Conservation (phyloP, 1,139 yeast species). For the Sugiyamaella paludigena region DNA sequence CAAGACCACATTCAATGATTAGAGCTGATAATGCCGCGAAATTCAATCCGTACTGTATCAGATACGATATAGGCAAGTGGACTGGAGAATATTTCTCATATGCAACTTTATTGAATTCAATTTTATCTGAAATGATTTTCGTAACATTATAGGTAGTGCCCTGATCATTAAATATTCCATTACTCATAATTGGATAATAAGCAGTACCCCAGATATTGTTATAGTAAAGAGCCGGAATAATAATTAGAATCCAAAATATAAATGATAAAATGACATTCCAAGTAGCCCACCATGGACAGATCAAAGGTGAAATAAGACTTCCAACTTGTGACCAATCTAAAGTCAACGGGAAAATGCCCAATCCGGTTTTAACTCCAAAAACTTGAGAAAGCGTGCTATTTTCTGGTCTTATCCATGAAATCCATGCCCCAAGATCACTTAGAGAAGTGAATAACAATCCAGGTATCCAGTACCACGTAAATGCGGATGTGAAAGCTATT, state of each 20-base stretch:
- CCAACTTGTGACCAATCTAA: slow-evolving; percentile 52
- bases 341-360: slow-evolving; percentile 55
- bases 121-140: slow-evolving; percentile 41
- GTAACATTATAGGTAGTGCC: slow-evolving; percentile 47
- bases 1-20: slow-evolving; percentile 25
- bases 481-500: slow-evolving; percentile 40
- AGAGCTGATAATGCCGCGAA: slow-evolving; percentile 34
- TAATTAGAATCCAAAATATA: slow-evolving; percentile 43
- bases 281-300: slow-evolving; percentile 50
- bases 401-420: slow-evolving; percentile 59
- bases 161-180: slow-evolving; percentile 47
- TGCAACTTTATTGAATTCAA: slow-evolving; percentile 35
- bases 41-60: slow-evolving; percentile 38
- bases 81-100: slow-evolving; percentile 49
- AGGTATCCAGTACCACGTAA: slow-evolving; percentile 59
- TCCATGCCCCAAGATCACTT: slow-evolving; percentile 55
- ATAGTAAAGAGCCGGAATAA: slow-evolving; percentile 38
- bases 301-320: slow-evolving; percentile 29
- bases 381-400: slow-evolving; percentile 53
- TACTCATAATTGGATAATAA: slow-evolving; percentile 55
- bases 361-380: slow-evolving; percentile 56
- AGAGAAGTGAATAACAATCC: slow-evolving; percentile 50
- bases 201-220: slow-evolving; percentile 52
- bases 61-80: slow-evolving; percentile 41
- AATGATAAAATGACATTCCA: slow-evolving; percentile 43